A percentile compares a stretch with the other conserved stretches of the same genome.
These are phyloP conservation scores for Dovyalis caffra DNA, from an alignment of 345 rosid genomes.

Conservation along the genomic window DNA sequence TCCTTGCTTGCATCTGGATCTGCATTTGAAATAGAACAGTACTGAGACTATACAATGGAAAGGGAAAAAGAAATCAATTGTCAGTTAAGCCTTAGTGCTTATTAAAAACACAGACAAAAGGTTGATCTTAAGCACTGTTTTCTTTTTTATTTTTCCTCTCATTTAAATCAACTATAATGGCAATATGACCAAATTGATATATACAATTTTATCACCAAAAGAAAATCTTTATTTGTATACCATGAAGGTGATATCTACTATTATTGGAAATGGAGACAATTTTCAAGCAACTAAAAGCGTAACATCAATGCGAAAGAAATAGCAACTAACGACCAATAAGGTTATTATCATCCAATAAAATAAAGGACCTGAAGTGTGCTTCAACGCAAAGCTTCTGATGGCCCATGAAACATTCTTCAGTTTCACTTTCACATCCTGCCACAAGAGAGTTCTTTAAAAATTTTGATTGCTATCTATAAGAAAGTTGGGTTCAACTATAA, in stretches of 20 bases:
- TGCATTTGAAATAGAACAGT: constrained; percentile 23
- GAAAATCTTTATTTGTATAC: background rate
- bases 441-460: background rate
- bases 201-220: background rate
- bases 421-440: constrained; percentile 62
- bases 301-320: background rate
- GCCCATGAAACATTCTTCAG: constrained; percentile 92
- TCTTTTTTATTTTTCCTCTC: background rate
- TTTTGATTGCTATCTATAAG: background rate
- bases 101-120: background rate
- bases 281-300: background rate
- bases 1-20: constrained; percentile 58
- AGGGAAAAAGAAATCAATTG: background rate
- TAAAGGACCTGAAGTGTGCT: constrained; percentile 64
- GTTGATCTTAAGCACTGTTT: background rate
- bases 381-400: constrained; percentile 66
- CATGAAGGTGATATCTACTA: background rate
- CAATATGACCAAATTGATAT: background rate
- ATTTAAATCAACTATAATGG: background rate
- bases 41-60: background rate
- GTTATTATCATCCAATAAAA: background rate
- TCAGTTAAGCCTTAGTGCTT: background rate
- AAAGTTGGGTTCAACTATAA: background rate
- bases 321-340: background rate
- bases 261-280: background rate